Evolutionary conservation across 78 protist species (phyloP).

Genomic region (Polysphondylium violaceum): DNA sequence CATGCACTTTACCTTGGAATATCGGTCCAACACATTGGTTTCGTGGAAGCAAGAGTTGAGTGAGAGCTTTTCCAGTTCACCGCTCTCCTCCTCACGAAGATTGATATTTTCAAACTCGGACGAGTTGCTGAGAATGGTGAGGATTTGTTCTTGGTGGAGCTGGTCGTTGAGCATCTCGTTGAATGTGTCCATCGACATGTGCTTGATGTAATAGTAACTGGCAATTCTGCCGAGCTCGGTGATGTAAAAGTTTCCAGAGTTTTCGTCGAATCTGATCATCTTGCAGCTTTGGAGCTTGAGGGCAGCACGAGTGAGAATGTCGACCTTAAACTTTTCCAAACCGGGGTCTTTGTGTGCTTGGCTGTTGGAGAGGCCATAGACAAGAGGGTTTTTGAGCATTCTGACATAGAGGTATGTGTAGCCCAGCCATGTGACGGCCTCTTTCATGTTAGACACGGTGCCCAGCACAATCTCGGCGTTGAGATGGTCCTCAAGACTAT

Average conservation of each 20-base stretch:
- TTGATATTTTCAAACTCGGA: conserved; percentile 93
- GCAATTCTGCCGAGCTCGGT: conserved; percentile 93
- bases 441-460: conserved; percentile 93
- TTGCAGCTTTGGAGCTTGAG: conserved; percentile 75
- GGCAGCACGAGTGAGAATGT: conserved; percentile 85
- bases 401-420: conserved; percentile 97
- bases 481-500: conserved; percentile 90
- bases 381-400: conserved; percentile 94
- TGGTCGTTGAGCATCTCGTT: conserved; percentile 53
- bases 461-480: conserved; percentile 99
- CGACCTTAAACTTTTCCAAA: conserved; percentile 38
- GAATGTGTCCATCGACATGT: conserved; percentile 87
- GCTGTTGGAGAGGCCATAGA: conserved; percentile 89
- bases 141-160: conserved; percentile 86
- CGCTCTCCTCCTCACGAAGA: conserved; percentile 92
- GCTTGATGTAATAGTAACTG: conserved; percentile 94
- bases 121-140: conserved; percentile 81
- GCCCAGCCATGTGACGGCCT: conserved; percentile 96
- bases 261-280: conserved; percentile 93
- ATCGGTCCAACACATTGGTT: not conserved
- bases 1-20: conserved; percentile 87
- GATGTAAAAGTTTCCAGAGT: conserved; percentile 74
- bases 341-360: conserved; percentile 84
- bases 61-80: conserved; percentile 88
- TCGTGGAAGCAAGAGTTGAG: conserved; percentile 12